Evolutionary conservation across 805 yeast species (phyloP).

Genomic region (Metschnikowia aberdeeniae): DNA sequence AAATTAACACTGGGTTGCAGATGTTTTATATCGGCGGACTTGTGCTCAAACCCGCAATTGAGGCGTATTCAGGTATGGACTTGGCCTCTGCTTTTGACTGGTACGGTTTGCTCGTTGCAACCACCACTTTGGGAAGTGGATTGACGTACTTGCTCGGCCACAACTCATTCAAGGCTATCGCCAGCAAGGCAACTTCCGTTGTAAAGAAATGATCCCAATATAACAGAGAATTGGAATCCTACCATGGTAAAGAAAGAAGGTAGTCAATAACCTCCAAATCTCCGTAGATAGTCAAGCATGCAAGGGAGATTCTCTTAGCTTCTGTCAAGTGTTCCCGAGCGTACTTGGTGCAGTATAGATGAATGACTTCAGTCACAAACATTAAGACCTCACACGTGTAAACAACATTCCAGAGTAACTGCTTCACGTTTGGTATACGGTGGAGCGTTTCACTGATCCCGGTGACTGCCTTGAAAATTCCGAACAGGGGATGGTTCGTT

Average conservation of each 20-base stretch:
- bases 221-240: neutral
- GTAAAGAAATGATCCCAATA: neutral
- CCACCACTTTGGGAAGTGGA: slow-evolving; percentile 77
- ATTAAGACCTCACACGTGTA: slow-evolving; percentile 7
- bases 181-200: slow-evolving; percentile 5
- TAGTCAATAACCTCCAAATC: slow-evolving; percentile 10
- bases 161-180: slow-evolving; percentile 52
- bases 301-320: slow-evolving; percentile 5
- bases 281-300: slow-evolving; percentile 11
- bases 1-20: slow-evolving; percentile 86
- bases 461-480: slow-evolving; percentile 6
- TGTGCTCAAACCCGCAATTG: slow-evolving; percentile 34
- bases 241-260: slow-evolving; percentile 9
- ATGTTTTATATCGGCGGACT: slow-evolving; percentile 74
- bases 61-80: slow-evolving; percentile 16
- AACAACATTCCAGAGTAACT: slow-evolving; percentile 4
- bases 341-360: slow-evolving; percentile 10
- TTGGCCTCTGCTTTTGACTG: slow-evolving; percentile 18
- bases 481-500: neutral
- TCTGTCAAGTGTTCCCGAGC: slow-evolving; percentile 1
- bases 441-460: slow-evolving; percentile 3
- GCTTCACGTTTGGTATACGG: neutral
- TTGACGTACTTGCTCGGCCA: slow-evolving; percentile 68
- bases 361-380: slow-evolving; percentile 11
- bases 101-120: slow-evolving; percentile 28